Conservation (phyloP, 305 asterid genomes). For the Fraxinus platypoda region DNA sequence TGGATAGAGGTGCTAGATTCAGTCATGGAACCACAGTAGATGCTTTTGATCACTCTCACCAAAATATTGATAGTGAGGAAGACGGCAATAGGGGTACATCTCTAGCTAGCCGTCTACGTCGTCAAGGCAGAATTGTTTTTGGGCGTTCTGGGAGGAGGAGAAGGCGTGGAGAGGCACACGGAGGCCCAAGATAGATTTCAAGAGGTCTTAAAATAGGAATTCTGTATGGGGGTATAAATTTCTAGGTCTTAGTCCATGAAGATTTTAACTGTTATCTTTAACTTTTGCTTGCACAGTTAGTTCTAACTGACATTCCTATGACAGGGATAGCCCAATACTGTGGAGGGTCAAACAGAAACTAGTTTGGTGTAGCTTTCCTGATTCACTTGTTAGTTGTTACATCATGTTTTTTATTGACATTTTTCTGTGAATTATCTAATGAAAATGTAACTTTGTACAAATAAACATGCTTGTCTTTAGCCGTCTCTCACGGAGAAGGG, state of each 20-base stretch:
- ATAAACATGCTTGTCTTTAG: neutral
- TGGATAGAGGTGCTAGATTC: conserved; percentile 22
- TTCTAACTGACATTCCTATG: conserved; percentile 25
- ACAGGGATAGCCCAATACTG: conserved; percentile 38
- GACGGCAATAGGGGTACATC: conserved; percentile 39
- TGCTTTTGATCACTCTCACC: conserved; percentile 38
- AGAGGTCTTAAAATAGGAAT: conserved; percentile 15
- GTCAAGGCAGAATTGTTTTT: conserved; percentile 58
- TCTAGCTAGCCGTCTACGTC: conserved; percentile 50
- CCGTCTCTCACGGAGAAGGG: neutral
- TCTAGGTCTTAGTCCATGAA: conserved; percentile 28
- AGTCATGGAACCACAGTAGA: neutral
- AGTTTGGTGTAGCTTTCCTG: conserved; percentile 38
- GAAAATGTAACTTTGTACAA: neutral
- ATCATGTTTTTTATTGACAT: conserved; percentile 28
- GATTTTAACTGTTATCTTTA: conserved; percentile 34
- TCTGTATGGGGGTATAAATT: neutral
- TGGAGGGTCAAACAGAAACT: conserved; percentile 27
- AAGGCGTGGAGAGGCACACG: conserved; percentile 57
- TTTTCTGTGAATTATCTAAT: conserved; percentile 23
- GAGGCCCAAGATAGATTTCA: conserved; percentile 35
- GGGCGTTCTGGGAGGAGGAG: conserved; percentile 76
- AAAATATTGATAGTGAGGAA: conserved; percentile 37
- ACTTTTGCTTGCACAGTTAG: conserved; percentile 39
- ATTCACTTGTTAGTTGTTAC: conserved; percentile 12